Percentiles rank a stretch among this genome's conserved stretches.
phyloP scores from a whole-genome alignment of 768 basidiomycete species.

The Boletellus sp. region DNA sequence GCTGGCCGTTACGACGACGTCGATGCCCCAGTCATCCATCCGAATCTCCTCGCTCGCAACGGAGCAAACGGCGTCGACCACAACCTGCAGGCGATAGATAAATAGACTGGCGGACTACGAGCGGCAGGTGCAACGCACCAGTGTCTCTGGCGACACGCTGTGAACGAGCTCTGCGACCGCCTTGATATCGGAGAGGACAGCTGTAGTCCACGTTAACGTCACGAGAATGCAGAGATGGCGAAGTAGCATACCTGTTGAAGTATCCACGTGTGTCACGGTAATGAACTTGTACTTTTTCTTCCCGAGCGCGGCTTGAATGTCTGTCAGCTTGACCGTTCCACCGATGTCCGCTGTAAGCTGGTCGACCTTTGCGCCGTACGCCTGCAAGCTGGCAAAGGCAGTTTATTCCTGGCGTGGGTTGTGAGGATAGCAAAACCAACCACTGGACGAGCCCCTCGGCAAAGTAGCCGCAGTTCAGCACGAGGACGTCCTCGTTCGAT shows the following conservation, averaged over 20 bases:
- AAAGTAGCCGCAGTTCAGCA: constrained; percentile 91
- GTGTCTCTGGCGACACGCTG: constrained; percentile 77
- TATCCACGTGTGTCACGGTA: constrained; percentile 95
- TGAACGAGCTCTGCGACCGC: constrained; percentile 69
- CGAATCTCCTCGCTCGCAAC: constrained; percentile 94
- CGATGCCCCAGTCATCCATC: constrained; percentile 91
- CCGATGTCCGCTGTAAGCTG: constrained; percentile 84
- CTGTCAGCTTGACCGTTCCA: constrained; percentile 55
- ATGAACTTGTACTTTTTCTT: constrained; percentile 83
- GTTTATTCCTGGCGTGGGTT: not conserved
- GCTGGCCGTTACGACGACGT: constrained; percentile 80
- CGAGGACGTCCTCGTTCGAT: constrained; percentile 71
- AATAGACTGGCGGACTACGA: not conserved
- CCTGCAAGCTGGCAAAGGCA: constrained; percentile 53
- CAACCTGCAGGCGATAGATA: constrained; percentile 42
- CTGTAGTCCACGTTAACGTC: constrained; percentile 31
- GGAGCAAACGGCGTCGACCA: constrained; percentile 93
- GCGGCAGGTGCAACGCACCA: constrained; percentile 44
- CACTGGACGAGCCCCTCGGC: constrained; percentile 88
- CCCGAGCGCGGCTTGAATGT: constrained; percentile 66
- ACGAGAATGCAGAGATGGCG: not conserved
- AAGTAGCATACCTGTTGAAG: constrained; percentile 58
- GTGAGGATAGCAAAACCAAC: constrained; percentile 35
- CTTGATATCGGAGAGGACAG: constrained; percentile 82
- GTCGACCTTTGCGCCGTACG: constrained; percentile 86